Conservation (phyloP, 768 basidiomycete species). For the Pleurotus pulmonarius region DNA sequence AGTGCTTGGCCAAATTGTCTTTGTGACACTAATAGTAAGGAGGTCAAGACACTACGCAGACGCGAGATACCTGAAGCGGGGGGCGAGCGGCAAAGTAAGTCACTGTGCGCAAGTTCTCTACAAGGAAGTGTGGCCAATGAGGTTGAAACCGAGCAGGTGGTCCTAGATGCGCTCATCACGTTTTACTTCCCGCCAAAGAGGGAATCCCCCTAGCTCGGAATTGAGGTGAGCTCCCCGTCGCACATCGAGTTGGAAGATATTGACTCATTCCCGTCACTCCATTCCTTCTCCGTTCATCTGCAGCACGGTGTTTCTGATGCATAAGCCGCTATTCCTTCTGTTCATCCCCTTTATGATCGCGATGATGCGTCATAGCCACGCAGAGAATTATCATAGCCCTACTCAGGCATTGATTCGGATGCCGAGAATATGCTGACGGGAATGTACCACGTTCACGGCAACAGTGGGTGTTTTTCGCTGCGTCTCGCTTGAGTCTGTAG, state of each 20-base stretch:
- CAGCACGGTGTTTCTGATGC: neutral
- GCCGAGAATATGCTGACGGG: slow-evolving; percentile 96
- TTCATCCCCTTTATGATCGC: neutral
- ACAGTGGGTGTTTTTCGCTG: slow-evolving; percentile 54
- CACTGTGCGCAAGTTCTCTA: neutral
- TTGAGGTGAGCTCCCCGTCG: neutral
- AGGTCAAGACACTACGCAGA: slow-evolving; percentile 95
- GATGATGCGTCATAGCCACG: neutral
- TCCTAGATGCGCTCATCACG: slow-evolving; percentile 84
- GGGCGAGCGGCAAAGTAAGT: slow-evolving; percentile 85
- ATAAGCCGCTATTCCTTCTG: neutral
- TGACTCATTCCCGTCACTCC: too few species aligned
- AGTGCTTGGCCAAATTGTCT: slow-evolving; percentile 85
- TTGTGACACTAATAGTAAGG: slow-evolving; percentile 92
- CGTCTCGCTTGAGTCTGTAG: neutral
- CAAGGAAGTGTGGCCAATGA: slow-evolving; percentile 53
- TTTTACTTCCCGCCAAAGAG: slow-evolving; percentile 70
- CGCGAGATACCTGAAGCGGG: slow-evolving; percentile 89
- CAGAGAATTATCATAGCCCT: slow-evolving; percentile 39
- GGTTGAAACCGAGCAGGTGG: slow-evolving; percentile 98
- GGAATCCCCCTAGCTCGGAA: slow-evolving; percentile 20
- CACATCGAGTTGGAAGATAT: too few species aligned
- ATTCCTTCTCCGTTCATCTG: neutral
- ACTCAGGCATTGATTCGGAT: slow-evolving; percentile 86
- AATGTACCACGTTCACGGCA: slow-evolving; percentile 98